These are phyloP conservation scores for Neofusicoccum laricinum DNA, from an alignment of 2,329 filamentous ascomycete genomes.

Conservation along the genomic window DNA sequence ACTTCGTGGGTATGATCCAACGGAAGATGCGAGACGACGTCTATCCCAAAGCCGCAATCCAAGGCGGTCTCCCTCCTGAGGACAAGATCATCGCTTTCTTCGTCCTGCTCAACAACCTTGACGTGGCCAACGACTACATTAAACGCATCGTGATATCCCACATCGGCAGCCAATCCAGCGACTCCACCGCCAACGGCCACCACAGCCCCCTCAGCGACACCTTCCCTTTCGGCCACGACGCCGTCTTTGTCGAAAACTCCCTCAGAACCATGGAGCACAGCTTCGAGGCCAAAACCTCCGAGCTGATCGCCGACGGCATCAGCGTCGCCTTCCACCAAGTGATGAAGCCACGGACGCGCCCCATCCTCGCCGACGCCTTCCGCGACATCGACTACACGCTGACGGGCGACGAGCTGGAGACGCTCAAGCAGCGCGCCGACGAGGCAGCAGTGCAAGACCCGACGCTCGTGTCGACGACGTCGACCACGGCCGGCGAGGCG, in stretches of 20 bases:
- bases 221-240: conserved; percentile 80
- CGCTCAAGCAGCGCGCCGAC: conserved; percentile 28
- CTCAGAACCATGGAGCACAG: conserved; percentile 67
- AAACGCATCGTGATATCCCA: conserved; percentile 76
- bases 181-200: conserved; percentile 37
- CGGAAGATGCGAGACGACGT: conserved; percentile 96
- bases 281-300: conserved; percentile 74
- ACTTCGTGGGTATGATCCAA: conserved; percentile 96
- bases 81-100: conserved; percentile 86
- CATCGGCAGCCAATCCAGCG: conserved; percentile 37
- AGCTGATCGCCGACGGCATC: conserved; percentile 80
- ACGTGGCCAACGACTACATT: conserved; percentile 88
- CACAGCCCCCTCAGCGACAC: conserved; percentile 53
- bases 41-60: conserved; percentile 76
- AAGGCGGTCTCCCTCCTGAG: conserved; percentile 82
- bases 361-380: conserved; percentile 83
- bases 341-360: conserved; percentile 77
- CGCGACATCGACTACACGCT: conserved; percentile 82
- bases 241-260: conserved; percentile 63
- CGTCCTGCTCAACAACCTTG: conserved; percentile 91
- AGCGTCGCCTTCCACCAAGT: conserved; percentile 85
- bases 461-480: conserved; percentile 11
- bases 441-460: conserved; percentile 14
- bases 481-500: conserved; percentile 36
- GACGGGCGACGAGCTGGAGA: conserved; percentile 57